phyloP scores from a whole-genome alignment of 2,329 filamentous ascomycete species.

The Botrytis deweyae region DNA sequence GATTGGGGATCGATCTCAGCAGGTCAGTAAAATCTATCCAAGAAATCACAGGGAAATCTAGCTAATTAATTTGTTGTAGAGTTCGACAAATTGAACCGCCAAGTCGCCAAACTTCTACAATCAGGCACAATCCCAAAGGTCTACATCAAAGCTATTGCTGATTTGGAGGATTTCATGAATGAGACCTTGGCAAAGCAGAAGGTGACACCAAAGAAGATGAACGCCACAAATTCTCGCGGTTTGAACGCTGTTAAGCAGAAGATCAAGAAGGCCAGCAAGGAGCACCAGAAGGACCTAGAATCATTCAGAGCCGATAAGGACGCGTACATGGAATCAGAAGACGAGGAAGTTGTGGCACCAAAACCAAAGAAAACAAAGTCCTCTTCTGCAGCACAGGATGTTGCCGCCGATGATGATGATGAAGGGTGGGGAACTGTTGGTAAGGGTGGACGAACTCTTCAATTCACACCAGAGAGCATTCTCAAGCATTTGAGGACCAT shows the following conservation, averaged over 20 bases:
- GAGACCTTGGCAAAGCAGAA: slow-evolving; percentile 96
- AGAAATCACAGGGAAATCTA: slow-evolving; percentile 26
- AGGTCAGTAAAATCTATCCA: slow-evolving; percentile 55
- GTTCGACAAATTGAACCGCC: slow-evolving; percentile 90
- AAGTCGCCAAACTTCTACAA: slow-evolving; percentile 75
- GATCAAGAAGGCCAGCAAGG: slow-evolving; percentile 98
- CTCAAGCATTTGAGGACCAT: slow-evolving; percentile 94
- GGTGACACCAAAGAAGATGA: slow-evolving; percentile 97
- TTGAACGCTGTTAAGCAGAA: slow-evolving; percentile 97
- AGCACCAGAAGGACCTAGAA: slow-evolving; percentile 84
- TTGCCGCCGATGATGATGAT: slow-evolving; percentile 61
- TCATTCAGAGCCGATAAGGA: slow-evolving; percentile 84
- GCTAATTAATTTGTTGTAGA: slow-evolving; percentile 53
- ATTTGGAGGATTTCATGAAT: slow-evolving; percentile 91
- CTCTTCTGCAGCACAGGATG: slow-evolving; percentile 51
- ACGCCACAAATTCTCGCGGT: slow-evolving; percentile 88
- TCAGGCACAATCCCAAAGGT: slow-evolving; percentile 80
- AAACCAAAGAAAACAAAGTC: slow-evolving; percentile 55
- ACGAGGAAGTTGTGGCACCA: slow-evolving; percentile 61
- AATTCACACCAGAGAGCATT: slow-evolving; percentile 96
- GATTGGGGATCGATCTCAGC: slow-evolving; percentile 93
- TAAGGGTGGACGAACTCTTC: slow-evolving; percentile 81
- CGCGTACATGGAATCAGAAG: slow-evolving; percentile 80
- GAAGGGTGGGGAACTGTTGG: slow-evolving; percentile 89
- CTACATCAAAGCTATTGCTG: slow-evolving; percentile 89